Base-by-base conservation (phyloP, 306 rosid genomes). In the Begonia loranthoides region DNA sequence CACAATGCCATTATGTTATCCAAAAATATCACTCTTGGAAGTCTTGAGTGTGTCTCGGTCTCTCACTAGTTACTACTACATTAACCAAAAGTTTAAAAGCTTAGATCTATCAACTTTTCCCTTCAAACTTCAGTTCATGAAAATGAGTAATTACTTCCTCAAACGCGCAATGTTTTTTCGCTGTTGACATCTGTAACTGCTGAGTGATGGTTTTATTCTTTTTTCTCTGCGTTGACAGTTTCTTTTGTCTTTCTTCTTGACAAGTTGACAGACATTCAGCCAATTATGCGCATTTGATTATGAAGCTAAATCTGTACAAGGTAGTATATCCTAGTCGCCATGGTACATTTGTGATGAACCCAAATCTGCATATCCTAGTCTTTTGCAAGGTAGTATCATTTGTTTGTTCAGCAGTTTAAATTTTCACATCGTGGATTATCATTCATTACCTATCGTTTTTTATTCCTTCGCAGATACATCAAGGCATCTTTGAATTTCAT, bases 401-500 rank as follows among this genome's bases (percentile, higher is more conserved):
- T 15, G 59, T 55, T 50, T 12, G 38, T 19, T 15, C 52, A 50
- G 59, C 15, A 54, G 50, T 40, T 22, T 13, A 53, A 45, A 17
- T 50, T 17, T 59, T 56, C 22, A 53, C 55, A 58, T 60, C 54
- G 47, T 70, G 52, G 45, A 62, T 54, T 55, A 54, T 62, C 55
- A 72, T n/a, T n/a, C 68, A 65, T 59, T 50, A n/a, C 46, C 10
- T 15, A 62, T 13, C 56, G 41, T 17, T 72, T 41, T 48, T 39
- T 10, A 59, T 51, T 66, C 22, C 45, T 67, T 72, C 78, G 75
- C 87, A 90, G 97, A 90, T 73, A 82, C 97, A 7, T 85, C 97
- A 2, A 82, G 97, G 74, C 97, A 90, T 79, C 86, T 74, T 73
- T 75, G n/a, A n/a, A n/a, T n/a, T n/a, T n/a, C n/a, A n/a, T n/a